Conservation (phyloP, 1,139 yeast species). For the Debaryomyces nepalensis region DNA sequence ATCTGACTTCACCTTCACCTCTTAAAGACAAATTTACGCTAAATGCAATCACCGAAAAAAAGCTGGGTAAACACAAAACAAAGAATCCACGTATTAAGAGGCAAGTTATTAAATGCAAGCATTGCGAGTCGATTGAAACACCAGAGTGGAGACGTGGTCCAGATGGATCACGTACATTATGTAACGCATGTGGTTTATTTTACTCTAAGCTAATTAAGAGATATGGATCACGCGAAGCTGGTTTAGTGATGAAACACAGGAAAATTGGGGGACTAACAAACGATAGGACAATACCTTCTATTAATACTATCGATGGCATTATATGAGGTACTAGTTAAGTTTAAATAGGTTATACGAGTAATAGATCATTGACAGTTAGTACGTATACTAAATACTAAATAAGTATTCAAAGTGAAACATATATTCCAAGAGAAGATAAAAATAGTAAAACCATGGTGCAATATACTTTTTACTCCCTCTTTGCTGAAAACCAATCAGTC, state of each 20-base stretch:
- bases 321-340: not conserved
- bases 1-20: too few relatives aligned
- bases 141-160: conserved; percentile 57
- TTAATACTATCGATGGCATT: not conserved
- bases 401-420: conserved; percentile 1
- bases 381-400: not conserved
- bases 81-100: conserved; percentile 13
- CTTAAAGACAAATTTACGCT: too few relatives aligned
- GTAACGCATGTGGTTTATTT: conserved; percentile 53
- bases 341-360: too few relatives aligned
- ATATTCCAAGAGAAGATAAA: conserved; percentile 4
- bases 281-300: conserved; percentile 17
- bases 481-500: conserved; percentile 46
- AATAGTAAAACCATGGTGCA: conserved; percentile 21
- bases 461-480: conserved; percentile 41
- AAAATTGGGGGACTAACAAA: conserved; percentile 23
- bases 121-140: conserved; percentile 37
- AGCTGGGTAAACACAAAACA: conserved; percentile 12
- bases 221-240: conserved; percentile 32
- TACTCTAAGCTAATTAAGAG: conserved; percentile 38
- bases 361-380: too few relatives aligned
- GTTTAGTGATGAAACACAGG: conserved; percentile 29
- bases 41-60: too few relatives aligned
- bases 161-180: conserved; percentile 45
- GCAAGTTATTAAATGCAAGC: conserved; percentile 26